Base-by-base conservation (phyloP, 164 flowering plant species). In the Annona squamosa region DNA sequence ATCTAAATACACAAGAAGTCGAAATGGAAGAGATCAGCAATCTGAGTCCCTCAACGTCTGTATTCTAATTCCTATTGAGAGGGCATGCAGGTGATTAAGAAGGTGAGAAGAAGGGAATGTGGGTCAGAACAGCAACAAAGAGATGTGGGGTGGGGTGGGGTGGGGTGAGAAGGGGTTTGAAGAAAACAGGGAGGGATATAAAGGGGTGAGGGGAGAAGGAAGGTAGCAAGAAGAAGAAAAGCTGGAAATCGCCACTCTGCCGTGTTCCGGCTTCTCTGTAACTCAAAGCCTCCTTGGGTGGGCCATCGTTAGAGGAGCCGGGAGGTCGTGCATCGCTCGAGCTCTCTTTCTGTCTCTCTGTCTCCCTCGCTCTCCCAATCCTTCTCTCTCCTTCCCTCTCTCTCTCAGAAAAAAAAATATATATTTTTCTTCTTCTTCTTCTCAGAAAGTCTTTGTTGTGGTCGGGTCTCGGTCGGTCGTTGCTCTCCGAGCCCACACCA, bases 261-360 rank as follows among this genome's bases (percentile, higher is more conserved):
- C 71, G 62, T 69, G 12, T 52, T 12, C 43, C 45, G 46, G 70
- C 75, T 44, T 65, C 13, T 17, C 48, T 72, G 69, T 46, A 19
- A 63, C 63, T 63, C 59, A 46, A 46, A 46, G 61, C 69, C 37
- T 26, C 37, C 37, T 26, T 26, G 37, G 37, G 37, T 72, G 61
- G 63, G 61, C 63, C 74, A 72, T 72, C 62, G 26, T 72, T 5
- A 65, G 37, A 72, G 62, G 43, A 57, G 59, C 59, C 44, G 26
- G 69, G 19, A 4, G 46, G 12, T 45, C 41, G 43, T n/a, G 12
- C 4, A 37, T 10, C 62, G 16, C 42, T 7, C 71, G 12, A 44
- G 17, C 61, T 52, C 9, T 69, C 56, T 7, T 69, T 48, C 9
- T 5, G 48, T 17, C 37, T 17, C 16, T 68, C 43, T 10, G 13